Percentiles rank a stretch among this genome's conserved stretches.
These are phyloP conservation scores for Gyromitra esculenta DNA, from an alignment of 2,329 filamentous ascomycete genomes.

Conservation along the genomic window DNA sequence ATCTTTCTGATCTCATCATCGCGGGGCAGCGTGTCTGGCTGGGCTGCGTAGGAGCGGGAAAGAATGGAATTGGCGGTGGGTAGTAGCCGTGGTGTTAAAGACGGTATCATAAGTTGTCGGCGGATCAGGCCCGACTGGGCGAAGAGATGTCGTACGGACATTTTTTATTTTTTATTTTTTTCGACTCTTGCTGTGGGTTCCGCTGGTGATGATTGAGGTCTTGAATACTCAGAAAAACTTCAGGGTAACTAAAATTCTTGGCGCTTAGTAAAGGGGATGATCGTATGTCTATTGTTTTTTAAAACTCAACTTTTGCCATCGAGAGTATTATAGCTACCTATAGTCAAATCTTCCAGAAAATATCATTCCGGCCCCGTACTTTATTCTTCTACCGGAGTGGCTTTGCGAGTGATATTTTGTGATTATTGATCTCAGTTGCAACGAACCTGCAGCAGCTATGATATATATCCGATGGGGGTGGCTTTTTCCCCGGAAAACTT, in stretches of 20 bases:
- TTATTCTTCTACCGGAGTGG: background rate
- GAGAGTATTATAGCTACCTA: background rate
- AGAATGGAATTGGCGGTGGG: slow-evolving; percentile 8
- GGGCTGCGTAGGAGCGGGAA: slow-evolving; percentile 17
- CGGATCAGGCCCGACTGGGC: slow-evolving; percentile 4
- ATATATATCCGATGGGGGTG: background rate
- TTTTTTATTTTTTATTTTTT: slow-evolving; percentile 17
- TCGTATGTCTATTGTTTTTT: background rate
- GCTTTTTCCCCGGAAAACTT: background rate
- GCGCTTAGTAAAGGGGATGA: slow-evolving; percentile 43
- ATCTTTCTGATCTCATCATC: slow-evolving; percentile 64
- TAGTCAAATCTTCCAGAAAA: background rate
- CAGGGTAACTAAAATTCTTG: slow-evolving; percentile 38
- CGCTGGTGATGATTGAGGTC: slow-evolving; percentile 9
- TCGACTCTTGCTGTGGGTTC: slow-evolving; percentile 7
- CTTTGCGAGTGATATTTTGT: background rate
- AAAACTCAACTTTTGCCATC: background rate
- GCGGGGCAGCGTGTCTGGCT: slow-evolving; percentile 11
- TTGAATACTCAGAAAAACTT: background rate
- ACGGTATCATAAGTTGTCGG: slow-evolving; percentile 8
- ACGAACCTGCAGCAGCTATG: background rate
- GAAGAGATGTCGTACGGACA: slow-evolving; percentile 37
- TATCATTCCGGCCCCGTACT: background rate
- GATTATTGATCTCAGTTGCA: background rate
- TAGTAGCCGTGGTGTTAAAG: background rate